These are phyloP conservation scores for Didymella arachidicola DNA, from an alignment of 2,329 filamentous ascomycete genomes.

Conservation along the genomic window DNA sequence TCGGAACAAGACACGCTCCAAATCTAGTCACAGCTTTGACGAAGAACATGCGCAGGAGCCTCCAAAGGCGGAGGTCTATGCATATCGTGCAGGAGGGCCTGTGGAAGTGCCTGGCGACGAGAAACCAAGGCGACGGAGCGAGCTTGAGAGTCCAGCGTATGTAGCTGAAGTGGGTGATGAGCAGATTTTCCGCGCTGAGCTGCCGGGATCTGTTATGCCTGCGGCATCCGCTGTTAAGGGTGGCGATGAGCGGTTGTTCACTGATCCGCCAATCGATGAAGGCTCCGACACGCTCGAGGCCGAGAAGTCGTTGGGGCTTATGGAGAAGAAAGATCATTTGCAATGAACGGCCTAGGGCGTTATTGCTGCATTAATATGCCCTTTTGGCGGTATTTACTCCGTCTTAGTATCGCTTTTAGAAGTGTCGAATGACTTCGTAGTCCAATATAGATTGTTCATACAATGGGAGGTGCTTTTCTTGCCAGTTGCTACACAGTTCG, in stretches of 20 bases:
- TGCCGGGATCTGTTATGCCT: constrained; percentile 23
- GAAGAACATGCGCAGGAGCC: constrained; percentile 22
- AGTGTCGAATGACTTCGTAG: constrained; percentile 3
- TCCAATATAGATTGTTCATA: constrained; percentile 9
- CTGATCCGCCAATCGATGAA: constrained; percentile 13
- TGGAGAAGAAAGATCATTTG: constrained; percentile 1
- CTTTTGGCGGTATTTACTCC: not conserved
- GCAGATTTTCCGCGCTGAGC: constrained; percentile 21
- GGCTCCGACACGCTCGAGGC: not conserved
- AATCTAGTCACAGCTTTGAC: constrained; percentile 20
- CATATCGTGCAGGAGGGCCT: constrained; percentile 1
- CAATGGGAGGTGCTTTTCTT: not conserved
- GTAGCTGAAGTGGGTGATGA: constrained; percentile 19
- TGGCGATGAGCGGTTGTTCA: constrained; percentile 15
- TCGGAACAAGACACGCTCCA: constrained; percentile 11
- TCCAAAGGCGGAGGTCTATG: constrained; percentile 14
- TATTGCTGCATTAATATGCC: not conserved
- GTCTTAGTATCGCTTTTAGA: not conserved
- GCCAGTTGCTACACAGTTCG: not conserved
- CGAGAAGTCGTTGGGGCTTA: not conserved
- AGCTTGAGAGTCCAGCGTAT: constrained; percentile 24
- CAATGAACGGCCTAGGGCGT: not conserved
- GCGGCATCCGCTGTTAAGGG: constrained; percentile 2
- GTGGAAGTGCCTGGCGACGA: constrained; percentile 13
- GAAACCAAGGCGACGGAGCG: constrained; percentile 14